Evolutionary conservation across 306 rosid species (phyloP).

Genomic region (Cucumis cinereus): DNA sequence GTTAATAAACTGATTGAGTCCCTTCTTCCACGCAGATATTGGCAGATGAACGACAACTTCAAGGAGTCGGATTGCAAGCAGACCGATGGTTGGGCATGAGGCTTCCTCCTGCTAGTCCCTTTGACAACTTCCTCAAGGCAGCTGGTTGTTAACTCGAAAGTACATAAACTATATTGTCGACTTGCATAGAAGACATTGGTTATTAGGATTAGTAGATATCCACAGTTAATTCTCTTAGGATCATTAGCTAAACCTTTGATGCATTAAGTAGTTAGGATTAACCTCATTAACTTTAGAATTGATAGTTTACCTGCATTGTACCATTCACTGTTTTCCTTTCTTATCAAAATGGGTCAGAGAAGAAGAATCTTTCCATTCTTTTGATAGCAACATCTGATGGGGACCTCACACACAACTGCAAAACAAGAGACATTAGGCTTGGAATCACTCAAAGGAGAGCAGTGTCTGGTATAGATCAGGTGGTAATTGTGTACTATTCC

Average conservation of each 20-base stretch:
- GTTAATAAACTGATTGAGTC: neutral
- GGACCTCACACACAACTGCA: neutral
- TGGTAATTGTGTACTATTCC: neutral
- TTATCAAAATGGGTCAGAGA: neutral
- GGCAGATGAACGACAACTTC: slow-evolving; percentile 20
- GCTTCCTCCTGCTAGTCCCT: slow-evolving; percentile 97
- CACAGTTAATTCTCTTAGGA: neutral
- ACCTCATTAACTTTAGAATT: neutral
- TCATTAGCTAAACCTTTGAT: neutral
- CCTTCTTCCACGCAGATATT: slow-evolving; percentile 22
- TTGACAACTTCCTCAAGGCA: slow-evolving; percentile 92
- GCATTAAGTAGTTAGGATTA: slow-evolving; percentile 3
- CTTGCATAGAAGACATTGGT: neutral
- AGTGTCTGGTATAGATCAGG: neutral
- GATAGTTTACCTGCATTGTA: neutral
- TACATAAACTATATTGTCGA: slow-evolving; percentile 1
- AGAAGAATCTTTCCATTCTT: slow-evolving; percentile 1
- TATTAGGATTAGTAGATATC: slow-evolving; percentile 6
- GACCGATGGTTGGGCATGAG: slow-evolving; percentile 56
- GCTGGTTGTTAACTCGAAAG: slow-evolving; percentile 54
- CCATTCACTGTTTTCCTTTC: neutral
- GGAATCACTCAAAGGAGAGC: neutral
- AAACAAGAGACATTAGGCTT: neutral
- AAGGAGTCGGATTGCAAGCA: slow-evolving; percentile 19
- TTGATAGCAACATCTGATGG: neutral